Base-by-base conservation (phyloP, 257 asterid species). In the Fraxinus excelsior region DNA sequence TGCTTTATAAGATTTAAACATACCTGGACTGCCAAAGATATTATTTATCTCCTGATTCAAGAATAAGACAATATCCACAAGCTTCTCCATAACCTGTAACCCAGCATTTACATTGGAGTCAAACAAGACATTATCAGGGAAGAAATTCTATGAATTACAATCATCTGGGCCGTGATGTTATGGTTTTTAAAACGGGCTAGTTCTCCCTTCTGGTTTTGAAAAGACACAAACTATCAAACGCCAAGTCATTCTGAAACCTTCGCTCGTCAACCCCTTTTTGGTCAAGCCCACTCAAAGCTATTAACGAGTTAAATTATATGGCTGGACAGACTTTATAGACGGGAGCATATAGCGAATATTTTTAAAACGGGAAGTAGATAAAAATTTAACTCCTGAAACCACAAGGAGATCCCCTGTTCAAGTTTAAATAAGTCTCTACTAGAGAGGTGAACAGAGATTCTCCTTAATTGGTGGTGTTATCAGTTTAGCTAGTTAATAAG, bases 31-130 rank as follows among this genome's bases (percentile, higher is more conserved):
- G 35, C 88, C 90, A 29, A 92, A 89, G 67, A 79, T 82, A 74
- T 82, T 44, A 81, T 80, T 86, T 80, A 92, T 88, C 82, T 92
- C 96, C 85, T 82, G 90, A 79, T 92, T 92, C 82, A 92, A 80
- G 77, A 87, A 92, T 65, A 90, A 82, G 75, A 84, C 96, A 66
- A 88, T 83, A 79, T 92, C 97, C 77, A 92, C 94, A 68, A 92
- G 96, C 82, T 88, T 90, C 86, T 80, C 94, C 93, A 92, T 89
- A 49, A 90, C 88, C 96, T 92, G 88, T 58, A 73, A 78, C 83
- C 75, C 81, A 78, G 35, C 73, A 80, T 26, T 62, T 64, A 70
- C 1, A 51, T 25, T 62, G 67, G 32, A 62, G 68, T 62, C 68
- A 21, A n/a, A 25, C 26, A 62, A 26, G 68, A 25, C 68, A 62